These are phyloP conservation scores for Sphenostylis stenocarpa DNA, from an alignment of 306 rosid species.

Conservation along the genomic window DNA sequence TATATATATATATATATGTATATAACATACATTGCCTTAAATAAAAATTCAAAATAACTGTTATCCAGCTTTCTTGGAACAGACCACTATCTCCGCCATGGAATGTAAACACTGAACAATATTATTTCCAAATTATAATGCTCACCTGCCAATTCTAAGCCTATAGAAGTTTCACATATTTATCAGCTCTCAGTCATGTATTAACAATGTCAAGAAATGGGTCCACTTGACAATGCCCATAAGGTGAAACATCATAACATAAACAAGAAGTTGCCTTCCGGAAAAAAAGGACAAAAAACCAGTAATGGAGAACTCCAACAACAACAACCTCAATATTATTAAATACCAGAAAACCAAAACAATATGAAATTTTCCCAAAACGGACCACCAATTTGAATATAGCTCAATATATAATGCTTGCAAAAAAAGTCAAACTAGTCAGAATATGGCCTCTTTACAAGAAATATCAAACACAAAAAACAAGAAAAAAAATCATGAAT, in stretches of 20 bases:
- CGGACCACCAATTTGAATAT: neutral
- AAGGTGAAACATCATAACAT: constrained; percentile 8
- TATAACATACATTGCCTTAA: neutral
- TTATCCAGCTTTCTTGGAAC: neutral
- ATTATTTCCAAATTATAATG: constrained; percentile 10
- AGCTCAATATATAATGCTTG: neutral
- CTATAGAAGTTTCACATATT: neutral
- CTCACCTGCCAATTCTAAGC: constrained; percentile 1
- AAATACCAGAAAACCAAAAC: constrained; percentile 19
- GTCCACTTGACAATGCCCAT: neutral
- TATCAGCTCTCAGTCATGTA: neutral
- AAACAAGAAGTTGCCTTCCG: neutral
- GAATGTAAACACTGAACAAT: neutral
- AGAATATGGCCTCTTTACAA: neutral
- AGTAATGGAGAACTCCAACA: neutral
- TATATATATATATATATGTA: neutral
- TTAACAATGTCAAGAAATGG: constrained; percentile 4
- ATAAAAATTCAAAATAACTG: neutral
- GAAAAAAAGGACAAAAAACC: constrained; percentile 12
- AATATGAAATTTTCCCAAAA: neutral
- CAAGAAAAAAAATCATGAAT: neutral
- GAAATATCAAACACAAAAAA: neutral
- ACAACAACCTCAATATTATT: constrained; percentile 24
- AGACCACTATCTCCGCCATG: neutral
- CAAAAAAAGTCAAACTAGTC: constrained; percentile 4